Percentiles rank a stretch among this genome's conserved stretches.
phyloP scores from a whole-genome alignment of 495 filamentous ascomycete genomes.

The Evernia prunastri region DNA sequence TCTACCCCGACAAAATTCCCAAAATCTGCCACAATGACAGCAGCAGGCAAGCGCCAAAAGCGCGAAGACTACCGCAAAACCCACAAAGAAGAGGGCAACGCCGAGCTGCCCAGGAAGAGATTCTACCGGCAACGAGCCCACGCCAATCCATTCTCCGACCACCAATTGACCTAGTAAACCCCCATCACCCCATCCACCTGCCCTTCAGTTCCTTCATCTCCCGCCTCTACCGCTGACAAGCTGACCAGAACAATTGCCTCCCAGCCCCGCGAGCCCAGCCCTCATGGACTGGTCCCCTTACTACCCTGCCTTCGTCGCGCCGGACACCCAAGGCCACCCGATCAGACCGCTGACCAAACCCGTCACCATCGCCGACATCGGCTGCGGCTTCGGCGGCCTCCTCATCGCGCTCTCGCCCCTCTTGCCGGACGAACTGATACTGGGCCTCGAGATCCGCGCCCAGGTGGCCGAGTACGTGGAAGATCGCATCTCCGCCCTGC shows the following conservation, averaged over 20 bases:
- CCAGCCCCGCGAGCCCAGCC: conserved; percentile 70
- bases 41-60: conserved; percentile 61
- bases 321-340: conserved; percentile 25
- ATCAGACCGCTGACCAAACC: conserved; percentile 49
- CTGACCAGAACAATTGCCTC: conserved; percentile 13
- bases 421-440: conserved; percentile 72
- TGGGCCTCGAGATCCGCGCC: conserved; percentile 89
- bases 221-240: not conserved
- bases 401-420: conserved; percentile 77
- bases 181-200: not conserved
- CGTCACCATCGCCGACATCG: conserved; percentile 94
- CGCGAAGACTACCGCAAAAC: conserved; percentile 64
- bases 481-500: conserved; percentile 75
- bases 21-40: conserved; percentile 39
- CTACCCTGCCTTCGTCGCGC: conserved; percentile 65
- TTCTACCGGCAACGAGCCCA: conserved; percentile 95
- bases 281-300: conserved; percentile 86
- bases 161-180: conserved; percentile 78
- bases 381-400: conserved; percentile 90
- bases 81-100: conserved; percentile 33
- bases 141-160: conserved; percentile 96
- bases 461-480: conserved; percentile 85
- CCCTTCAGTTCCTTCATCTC: conserved; percentile 15
- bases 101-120: conserved; percentile 76
- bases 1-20: not conserved